These are phyloP conservation scores for Cichorium intybus DNA, from an alignment of 140 eudicot species.

Conservation along the genomic window DNA sequence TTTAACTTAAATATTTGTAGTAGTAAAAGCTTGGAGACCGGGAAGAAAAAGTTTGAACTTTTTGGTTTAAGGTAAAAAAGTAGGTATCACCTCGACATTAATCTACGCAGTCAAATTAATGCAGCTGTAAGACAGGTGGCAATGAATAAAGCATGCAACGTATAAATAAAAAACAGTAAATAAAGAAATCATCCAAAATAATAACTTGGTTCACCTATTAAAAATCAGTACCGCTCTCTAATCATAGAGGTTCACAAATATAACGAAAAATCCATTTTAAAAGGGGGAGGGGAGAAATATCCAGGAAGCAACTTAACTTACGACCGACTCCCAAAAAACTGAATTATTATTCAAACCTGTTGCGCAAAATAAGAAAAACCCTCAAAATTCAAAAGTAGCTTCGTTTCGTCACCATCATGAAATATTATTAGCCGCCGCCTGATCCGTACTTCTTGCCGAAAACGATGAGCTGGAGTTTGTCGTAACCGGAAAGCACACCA, in stretches of 20 bases:
- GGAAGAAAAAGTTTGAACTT: too few species aligned
- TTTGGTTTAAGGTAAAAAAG: too few species aligned
- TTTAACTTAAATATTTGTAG: too few species aligned
- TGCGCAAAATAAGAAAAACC: background rate
- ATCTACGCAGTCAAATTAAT: too few species aligned
- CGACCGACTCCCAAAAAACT: slow-evolving; percentile 14
- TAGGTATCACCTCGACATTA: too few species aligned
- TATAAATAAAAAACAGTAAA: too few species aligned
- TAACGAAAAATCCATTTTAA: background rate
- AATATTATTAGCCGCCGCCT: slow-evolving; percentile 52
- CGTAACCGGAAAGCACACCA: slow-evolving; percentile 72
- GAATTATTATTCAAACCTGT: slow-evolving; percentile 23
- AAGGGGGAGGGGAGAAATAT: background rate
- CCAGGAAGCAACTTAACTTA: background rate
- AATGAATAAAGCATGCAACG: too few species aligned
- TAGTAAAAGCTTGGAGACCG: too few species aligned
- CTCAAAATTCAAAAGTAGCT: slow-evolving; percentile 16
- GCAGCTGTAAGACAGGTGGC: too few species aligned
- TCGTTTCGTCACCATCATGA: slow-evolving; percentile 43
- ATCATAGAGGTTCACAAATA: background rate
- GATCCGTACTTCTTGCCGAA: slow-evolving; percentile 72
- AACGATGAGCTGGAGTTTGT: slow-evolving; percentile 55
- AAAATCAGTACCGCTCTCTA: background rate
- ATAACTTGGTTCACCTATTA: background rate
- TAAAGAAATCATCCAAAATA: background rate